These are phyloP conservation scores for Coemansia sp. DNA, from an alignment of 192 early-diverging fungal genomes.

Conservation along the genomic window DNA sequence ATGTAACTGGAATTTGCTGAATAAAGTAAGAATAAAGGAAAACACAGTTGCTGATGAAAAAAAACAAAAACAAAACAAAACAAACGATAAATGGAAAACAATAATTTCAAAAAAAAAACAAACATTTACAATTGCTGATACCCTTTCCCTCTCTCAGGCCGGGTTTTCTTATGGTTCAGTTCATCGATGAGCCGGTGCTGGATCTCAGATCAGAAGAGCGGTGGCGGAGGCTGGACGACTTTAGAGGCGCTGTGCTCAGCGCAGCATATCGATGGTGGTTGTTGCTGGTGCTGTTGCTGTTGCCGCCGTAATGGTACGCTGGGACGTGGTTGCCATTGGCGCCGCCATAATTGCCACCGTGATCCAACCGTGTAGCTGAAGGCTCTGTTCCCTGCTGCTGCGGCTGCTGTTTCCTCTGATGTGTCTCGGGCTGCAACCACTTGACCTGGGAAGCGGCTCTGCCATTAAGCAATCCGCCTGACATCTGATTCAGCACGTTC, in stretches of 20 bases:
- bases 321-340: not conserved
- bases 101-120: constrained; percentile 1
- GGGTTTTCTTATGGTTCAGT: not conserved
- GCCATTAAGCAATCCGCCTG: not conserved
- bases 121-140: too few species aligned
- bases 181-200: constrained; percentile 33
- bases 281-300: constrained; percentile 9
- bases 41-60: too few species aligned
- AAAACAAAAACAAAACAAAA: not conserved
- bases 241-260: constrained; percentile 29
- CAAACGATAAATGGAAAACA: not conserved
- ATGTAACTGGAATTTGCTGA: not conserved
- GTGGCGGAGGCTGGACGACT: constrained; percentile 47
- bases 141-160: too few species aligned
- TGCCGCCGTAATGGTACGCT: not conserved
- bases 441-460: not conserved
- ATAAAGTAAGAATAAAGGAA: not conserved
- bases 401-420: not conserved
- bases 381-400: not conserved
- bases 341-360: not conserved
- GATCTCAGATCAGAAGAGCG: constrained; percentile 36
- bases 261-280: constrained; percentile 25
- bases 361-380: not conserved
- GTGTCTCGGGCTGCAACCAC: not conserved
- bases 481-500: constrained; percentile 15